Base-by-base conservation (phyloP, 306 rosid species). In the Casuarina cunninghamiana region DNA sequence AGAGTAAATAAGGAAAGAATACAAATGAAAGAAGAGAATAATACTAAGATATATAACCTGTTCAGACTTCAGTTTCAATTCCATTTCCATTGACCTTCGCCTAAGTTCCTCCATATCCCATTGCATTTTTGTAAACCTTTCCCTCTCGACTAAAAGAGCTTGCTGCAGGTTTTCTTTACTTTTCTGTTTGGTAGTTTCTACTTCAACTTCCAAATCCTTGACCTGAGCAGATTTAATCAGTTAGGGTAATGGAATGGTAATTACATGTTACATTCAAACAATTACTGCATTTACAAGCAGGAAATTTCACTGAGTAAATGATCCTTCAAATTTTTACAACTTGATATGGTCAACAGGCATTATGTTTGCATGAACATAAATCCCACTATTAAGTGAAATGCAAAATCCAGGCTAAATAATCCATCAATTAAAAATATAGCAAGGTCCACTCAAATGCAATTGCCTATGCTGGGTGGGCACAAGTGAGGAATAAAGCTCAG, bases 31-130 rank as follows among this genome's bases (percentile, higher is more conserved):
- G 41, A 78, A 74, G 69, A 63, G 78, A 79, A 86, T 53, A 76
- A 50, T 75, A 77, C 10, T 26, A 6, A 38, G 4, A 78, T 54
- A 63, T 68, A 84, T 73, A 82, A 96, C 99, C 97, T 78, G 80
- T 83, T 91, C 88, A 58, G 87, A 88, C 84, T 93, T 93, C 72
- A 87, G 78, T 82, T 88, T 93, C 86, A 90, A 83, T 85, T 91
- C 97, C 99, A 93, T 90, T 89, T 91, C 99, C 82, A 96, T 63
- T 45, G 99, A 93, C 81, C 89, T 90, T 62, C 87, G 93, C 66
- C 96, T 88, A 78, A 93, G 97, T 91, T 96, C 99, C 83, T 88
- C 98, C 99, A 96, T 93, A 83, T 91, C 94, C 99, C 99, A 96
- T 84, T 91, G 98, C 97, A 91, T 91, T 88, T 93, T 89, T 80